Evolutionary conservation across 2,329 filamentous ascomycete species (phyloP).

Genomic region (Colletotrichum lindemuthianum): DNA sequence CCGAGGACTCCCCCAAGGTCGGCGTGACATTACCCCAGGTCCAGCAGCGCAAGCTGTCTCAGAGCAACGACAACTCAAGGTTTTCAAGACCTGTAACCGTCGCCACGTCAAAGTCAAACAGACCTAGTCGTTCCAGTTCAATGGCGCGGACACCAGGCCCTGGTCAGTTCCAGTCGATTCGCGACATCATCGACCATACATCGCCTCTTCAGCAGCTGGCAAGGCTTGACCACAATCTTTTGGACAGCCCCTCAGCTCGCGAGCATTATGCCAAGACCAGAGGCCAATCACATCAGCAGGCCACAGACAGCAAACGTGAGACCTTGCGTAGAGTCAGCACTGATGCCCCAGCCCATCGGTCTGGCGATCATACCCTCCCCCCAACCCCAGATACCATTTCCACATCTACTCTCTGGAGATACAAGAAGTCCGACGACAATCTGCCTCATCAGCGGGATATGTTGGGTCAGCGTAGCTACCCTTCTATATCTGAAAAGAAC

Average conservation of each 20-base stretch:
- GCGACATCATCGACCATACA: slow-evolving; percentile 54
- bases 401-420: slow-evolving; percentile 62
- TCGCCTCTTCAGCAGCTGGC: slow-evolving; percentile 64
- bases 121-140: slow-evolving; percentile 43
- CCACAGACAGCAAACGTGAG: slow-evolving; percentile 59
- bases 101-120: neutral
- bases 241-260: slow-evolving; percentile 42
- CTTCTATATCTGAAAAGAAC: slow-evolving; percentile 42
- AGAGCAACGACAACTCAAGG: neutral
- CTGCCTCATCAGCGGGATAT: slow-evolving; percentile 46
- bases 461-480: slow-evolving; percentile 45
- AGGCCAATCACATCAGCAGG: slow-evolving; percentile 40
- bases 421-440: slow-evolving; percentile 62
- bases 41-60: slow-evolving; percentile 7
- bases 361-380: slow-evolving; percentile 57
- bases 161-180: slow-evolving; percentile 56
- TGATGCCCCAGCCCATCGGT: slow-evolving; percentile 53
- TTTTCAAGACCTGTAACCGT: neutral
- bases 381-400: slow-evolving; percentile 71
- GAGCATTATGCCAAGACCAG: slow-evolving; percentile 38
- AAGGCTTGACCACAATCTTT: slow-evolving; percentile 48
- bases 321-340: slow-evolving; percentile 60
- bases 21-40: slow-evolving; percentile 40
- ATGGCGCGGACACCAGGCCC: slow-evolving; percentile 43
- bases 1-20: slow-evolving; percentile 45